Evolutionary conservation across 345 rosid genomes (phyloP).

Genomic region (Geranium rotundifolium): DNA sequence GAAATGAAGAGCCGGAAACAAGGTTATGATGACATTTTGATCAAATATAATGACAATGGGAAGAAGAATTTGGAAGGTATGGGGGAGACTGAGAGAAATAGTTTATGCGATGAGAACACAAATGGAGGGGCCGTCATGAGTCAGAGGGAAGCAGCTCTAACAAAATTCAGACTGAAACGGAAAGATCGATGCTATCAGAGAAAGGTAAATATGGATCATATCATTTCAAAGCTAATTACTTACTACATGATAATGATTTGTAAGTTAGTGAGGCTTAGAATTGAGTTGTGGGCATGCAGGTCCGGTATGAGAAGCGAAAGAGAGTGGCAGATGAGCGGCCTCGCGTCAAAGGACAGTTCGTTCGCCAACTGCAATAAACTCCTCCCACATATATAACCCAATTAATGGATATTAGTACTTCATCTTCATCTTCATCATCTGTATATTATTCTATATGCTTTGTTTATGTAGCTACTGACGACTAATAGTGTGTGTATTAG

Average conservation of each 20-base stretch:
- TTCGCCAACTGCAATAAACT: conserved; percentile 37
- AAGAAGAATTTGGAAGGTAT: conserved; percentile 22
- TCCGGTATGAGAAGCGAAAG: conserved; percentile 63
- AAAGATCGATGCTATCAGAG: conserved; percentile 89
- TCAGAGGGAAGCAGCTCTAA: conserved; percentile 82
- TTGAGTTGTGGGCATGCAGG: conserved; percentile 24
- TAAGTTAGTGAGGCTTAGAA: not conserved
- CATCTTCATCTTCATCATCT: too few species aligned
- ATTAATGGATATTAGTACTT: too few species aligned
- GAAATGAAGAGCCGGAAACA: too few species aligned
- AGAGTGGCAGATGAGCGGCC: conserved; percentile 73
- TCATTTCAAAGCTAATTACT: too few species aligned
- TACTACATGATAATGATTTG: too few species aligned
- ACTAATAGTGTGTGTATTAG: too few species aligned
- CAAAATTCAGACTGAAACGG: conserved; percentile 79
- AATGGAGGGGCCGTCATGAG: conserved; percentile 30
- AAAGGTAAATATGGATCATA: conserved; percentile 44
- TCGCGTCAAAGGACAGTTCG: conserved; percentile 66
- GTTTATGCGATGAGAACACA: conserved; percentile 54
- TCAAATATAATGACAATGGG: conserved; percentile 21
- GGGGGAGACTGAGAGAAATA: conserved; percentile 33
- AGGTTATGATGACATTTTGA: conserved; percentile 1
- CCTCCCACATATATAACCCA: too few species aligned
- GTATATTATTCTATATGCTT: too few species aligned
- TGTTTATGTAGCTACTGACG: too few species aligned